Base-by-base conservation (phyloP, 768 basidiomycete species). In the Clavulina sp. region DNA sequence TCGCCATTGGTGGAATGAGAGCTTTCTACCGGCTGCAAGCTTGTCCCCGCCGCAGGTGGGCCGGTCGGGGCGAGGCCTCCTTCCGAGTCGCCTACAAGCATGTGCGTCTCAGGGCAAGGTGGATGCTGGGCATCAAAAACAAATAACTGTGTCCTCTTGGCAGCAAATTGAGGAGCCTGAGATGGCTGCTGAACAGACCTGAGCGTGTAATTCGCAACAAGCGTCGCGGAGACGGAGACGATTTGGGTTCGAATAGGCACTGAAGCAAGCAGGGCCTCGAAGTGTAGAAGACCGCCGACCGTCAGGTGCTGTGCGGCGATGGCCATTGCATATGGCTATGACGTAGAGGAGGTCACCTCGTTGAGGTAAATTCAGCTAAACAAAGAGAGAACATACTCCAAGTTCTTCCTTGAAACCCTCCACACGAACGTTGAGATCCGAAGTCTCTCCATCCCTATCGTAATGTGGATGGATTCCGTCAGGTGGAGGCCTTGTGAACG, bases 261-360 rank as follows among this genome's bases (percentile, higher is more conserved):
- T 31, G 33, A 51, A 50, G 28, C 55, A 46, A 54, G 49, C 5
- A 5, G 4, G 30, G 47, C 16, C 16, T 4, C 1, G 38, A 51
- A 19, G 21, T 23, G 30, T 32, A 49, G 16, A 41, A 48, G 38
- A 4, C 23, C 28, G 9, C 46, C 28, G 5, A 58, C 58, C 52
- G 57, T 59, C 21, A 56, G 46, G 47, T 56, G 51, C 24, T 57
- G 54, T 0, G 38, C 38, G n/a, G 53, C 53, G 19, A 57, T 40
- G 4, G 52, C 30, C 49, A 57, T 50, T 5, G 57, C 41, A 49
- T 59, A 57, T 19, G 58, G 58, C 47, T 56, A 9, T 9, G 1
- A 1, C 9, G 13, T 13, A 46, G 43, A 24, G 9, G 43, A 26
- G 13, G 26, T 9, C 26, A 28, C 9, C 9, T 46, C 13, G 9